Percentiles rank a stretch among this genome's conserved stretches.
These are phyloP conservation scores for Albatrellus ellisii DNA, from an alignment of 768 basidiomycete genomes.

Conservation along the genomic window DNA sequence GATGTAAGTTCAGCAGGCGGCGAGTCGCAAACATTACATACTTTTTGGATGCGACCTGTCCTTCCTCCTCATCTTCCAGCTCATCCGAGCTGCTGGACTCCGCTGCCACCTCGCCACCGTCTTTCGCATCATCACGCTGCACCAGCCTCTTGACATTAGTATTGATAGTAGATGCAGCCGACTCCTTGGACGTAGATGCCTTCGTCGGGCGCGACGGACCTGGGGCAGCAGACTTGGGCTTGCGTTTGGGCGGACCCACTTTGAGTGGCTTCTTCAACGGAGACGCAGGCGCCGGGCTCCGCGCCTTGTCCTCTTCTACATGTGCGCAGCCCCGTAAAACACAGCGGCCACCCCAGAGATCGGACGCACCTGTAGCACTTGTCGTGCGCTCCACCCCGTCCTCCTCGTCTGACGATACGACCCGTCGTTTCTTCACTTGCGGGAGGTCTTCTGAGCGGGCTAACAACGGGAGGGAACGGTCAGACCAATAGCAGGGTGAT, in stretches of 20 bases:
- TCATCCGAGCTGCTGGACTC: conserved; percentile 9
- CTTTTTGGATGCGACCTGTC: conserved; percentile 53
- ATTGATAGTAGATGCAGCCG: background rate
- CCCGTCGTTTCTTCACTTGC: conserved; percentile 36
- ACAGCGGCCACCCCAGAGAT: background rate
- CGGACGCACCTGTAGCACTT: background rate
- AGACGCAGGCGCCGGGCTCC: conserved; percentile 6
- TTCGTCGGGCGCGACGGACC: conserved; percentile 1
- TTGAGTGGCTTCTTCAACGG: background rate
- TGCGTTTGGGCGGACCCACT: conserved; percentile 1
- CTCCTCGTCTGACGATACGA: conserved; percentile 44
- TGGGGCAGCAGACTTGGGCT: background rate
- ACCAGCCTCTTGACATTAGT: conserved; percentile 1
- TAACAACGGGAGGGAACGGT: background rate
- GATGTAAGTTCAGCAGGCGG: background rate
- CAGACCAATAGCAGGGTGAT: background rate
- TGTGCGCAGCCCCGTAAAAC: background rate
- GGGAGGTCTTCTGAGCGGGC: conserved; percentile 17
- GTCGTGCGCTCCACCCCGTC: conserved; percentile 9
- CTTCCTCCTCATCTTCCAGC: conserved; percentile 25
- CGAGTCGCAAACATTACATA: conserved; percentile 23
- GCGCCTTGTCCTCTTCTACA: background rate
- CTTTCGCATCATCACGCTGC: conserved; percentile 4
- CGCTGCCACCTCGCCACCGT: background rate
- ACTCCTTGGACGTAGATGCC: background rate